Base-by-base conservation (phyloP, 1,284 basidiomycete species). In the Puccinia triticina region DNA sequence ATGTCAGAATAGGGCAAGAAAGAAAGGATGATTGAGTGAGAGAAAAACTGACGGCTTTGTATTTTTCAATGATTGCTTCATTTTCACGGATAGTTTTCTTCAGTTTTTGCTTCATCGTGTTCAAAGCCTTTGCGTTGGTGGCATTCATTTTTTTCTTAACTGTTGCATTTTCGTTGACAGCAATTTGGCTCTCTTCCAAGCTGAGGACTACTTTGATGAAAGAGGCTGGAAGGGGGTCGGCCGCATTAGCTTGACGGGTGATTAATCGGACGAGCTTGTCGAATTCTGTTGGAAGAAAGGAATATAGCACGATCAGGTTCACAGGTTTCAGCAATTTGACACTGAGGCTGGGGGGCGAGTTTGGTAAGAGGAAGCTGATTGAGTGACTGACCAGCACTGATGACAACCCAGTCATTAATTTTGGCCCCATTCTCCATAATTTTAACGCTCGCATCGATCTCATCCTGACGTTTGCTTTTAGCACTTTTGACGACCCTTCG, bases 121-220 rank as follows among this genome's bases (percentile, higher is more conserved):
- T 98, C 85, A 98, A 90, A 0, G 95, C 95, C 87, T 94, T 95
- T 72, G 95, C 93, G 86, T 96, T 96, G 84, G 91, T 93, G 0
- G 95, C 94, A 85, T 96, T 96, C 93, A 97, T 95, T 89, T 98
- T 99, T 89, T 98, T 98, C 88, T 92, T 92, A 2, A 93, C 88
- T 84, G 84, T 92, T 91, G 96, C 96, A 88, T 95, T 93, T 34
- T 92, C 90, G 67, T 94, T 88, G 3, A 94, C 92, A 55, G 88
- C 89, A 85, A 91, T 93, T 85, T 98, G 89, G 64, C 92, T 92
- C 64, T 89, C 88, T 85, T 99, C 96, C 73, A 99, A 91, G 84
- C 89, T 91, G 82, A 90, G 87, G 73, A 99, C 89, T 43, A 92
- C 91, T 85, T 91, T 91, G 85, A 98, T 90, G 89, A 93, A 99